phyloP scores from a whole-genome alignment of 495 filamentous ascomycete species.

The Penicillium paxilli region DNA sequence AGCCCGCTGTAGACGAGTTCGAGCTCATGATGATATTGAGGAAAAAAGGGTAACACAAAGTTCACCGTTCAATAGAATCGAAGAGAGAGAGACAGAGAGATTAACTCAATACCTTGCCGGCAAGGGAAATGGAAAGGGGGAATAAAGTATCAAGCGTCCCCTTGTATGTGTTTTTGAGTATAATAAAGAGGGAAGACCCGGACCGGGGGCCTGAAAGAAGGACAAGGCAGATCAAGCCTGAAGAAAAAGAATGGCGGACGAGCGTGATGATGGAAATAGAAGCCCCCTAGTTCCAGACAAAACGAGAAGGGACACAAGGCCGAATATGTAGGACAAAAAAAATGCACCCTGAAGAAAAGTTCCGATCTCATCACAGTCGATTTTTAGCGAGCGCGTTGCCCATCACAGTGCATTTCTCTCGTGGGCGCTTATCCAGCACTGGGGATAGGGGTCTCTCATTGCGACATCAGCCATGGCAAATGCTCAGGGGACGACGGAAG shows the following conservation, averaged over 20 bases:
- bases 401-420: constrained; percentile 12
- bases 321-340: constrained; percentile 17
- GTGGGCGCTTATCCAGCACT: constrained; percentile 9
- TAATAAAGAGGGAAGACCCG: constrained; percentile 10
- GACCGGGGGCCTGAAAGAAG: constrained; percentile 8
- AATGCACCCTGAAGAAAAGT: not conserved
- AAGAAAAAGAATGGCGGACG: constrained; percentile 12
- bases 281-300: constrained; percentile 11
- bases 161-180: not conserved
- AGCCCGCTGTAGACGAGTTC: constrained; percentile 25
- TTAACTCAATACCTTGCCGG: constrained; percentile 21
- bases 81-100: no score
- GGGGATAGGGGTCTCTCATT: constrained; percentile 2
- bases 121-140: constrained; percentile 9
- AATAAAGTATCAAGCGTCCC: not conserved
- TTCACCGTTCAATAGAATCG: no score
- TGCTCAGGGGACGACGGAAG: not conserved
- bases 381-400: constrained; percentile 10
- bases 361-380: not conserved
- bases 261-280: constrained; percentile 7
- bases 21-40: constrained; percentile 24
- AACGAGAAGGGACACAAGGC: constrained; percentile 2
- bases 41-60: no score
- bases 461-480: not conserved
- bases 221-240: constrained; percentile 1